Evolutionary conservation across 1,284 basidiomycete species (phyloP).

Genomic region (Trametes versicolor): DNA sequence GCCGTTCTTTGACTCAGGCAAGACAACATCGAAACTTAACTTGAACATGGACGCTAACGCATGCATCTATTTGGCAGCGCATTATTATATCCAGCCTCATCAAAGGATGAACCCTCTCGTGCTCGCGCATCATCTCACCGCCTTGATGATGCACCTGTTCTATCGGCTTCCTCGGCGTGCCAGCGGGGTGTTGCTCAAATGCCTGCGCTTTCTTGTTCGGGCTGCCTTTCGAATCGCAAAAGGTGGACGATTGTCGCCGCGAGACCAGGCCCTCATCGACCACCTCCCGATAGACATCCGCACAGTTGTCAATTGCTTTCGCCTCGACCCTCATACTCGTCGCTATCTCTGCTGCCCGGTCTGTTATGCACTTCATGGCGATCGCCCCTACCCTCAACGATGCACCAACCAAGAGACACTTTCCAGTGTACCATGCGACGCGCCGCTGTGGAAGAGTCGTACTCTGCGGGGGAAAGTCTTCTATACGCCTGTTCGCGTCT

Average conservation of each 20-base stretch:
- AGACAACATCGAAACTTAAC: too few species aligned
- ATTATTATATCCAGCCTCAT: conserved; percentile 7
- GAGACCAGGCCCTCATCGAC: background rate
- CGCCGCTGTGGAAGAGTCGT: conserved; percentile 8
- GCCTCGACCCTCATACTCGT: background rate
- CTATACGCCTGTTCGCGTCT: conserved; percentile 20
- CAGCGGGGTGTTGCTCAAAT: conserved; percentile 8
- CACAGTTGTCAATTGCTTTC: conserved; percentile 13
- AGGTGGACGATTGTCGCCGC: background rate
- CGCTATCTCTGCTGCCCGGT: conserved; percentile 28
- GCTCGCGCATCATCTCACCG: conserved; percentile 16
- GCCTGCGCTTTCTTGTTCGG: conserved; percentile 5
- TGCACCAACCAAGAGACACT: conserved; percentile 14
- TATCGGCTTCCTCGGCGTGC: conserved; percentile 20
- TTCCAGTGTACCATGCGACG: conserved; percentile 17
- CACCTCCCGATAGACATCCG: conserved; percentile 22
- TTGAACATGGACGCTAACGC: too few species aligned
- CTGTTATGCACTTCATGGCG: conserved; percentile 23
- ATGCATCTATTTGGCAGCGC: conserved; percentile 8
- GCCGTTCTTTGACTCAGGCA: conserved; percentile 3
- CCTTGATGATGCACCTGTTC: conserved; percentile 18
- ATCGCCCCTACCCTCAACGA: background rate
- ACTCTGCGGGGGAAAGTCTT: conserved; percentile 5
- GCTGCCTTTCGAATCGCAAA: background rate
- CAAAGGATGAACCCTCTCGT: background rate